Percentiles rank a stretch among this genome's conserved stretches.
These are phyloP conservation scores for Sanghuangporus baumii DNA, from an alignment of 1,284 basidiomycete genomes.

Conservation along the genomic window DNA sequence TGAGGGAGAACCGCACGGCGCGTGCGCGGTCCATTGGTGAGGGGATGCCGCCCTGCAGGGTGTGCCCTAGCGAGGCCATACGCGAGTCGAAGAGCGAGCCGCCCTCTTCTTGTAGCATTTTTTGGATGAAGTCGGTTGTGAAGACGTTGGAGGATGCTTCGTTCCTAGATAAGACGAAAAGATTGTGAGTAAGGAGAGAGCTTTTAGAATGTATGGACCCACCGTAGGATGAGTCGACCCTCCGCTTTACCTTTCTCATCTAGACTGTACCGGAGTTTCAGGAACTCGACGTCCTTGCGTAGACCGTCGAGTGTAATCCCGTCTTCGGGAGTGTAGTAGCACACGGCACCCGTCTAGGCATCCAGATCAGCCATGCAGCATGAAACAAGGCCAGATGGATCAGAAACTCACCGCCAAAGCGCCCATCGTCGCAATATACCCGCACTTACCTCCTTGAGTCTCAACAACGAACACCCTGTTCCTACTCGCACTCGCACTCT, in stretches of 20 bases:
- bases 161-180: conserved; percentile 45
- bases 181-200: background rate
- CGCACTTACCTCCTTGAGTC: conserved; percentile 95
- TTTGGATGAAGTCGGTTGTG: conserved; percentile 87
- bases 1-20: conserved; percentile 84
- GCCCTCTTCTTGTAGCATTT: conserved; percentile 94
- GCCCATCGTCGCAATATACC: conserved; percentile 93
- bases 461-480: conserved; percentile 98
- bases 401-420: conserved; percentile 71
- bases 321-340: conserved; percentile 92
- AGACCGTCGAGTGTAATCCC: conserved; percentile 84
- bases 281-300: conserved; percentile 82
- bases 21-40: conserved; percentile 92
- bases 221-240: conserved; percentile 90
- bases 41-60: conserved; percentile 91
- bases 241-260: conserved; percentile 89
- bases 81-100: conserved; percentile 89
- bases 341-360: conserved; percentile 76
- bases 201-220: conserved; percentile 23
- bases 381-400: background rate
- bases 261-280: conserved; percentile 81
- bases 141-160: conserved; percentile 88
- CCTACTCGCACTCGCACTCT: conserved; percentile 91
- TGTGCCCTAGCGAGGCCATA: conserved; percentile 92
- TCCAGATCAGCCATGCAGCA: background rate